These are phyloP conservation scores for Tardiomyces digboiensis DNA, from an alignment of 1,139 yeast genomes.

Conservation along the genomic window DNA sequence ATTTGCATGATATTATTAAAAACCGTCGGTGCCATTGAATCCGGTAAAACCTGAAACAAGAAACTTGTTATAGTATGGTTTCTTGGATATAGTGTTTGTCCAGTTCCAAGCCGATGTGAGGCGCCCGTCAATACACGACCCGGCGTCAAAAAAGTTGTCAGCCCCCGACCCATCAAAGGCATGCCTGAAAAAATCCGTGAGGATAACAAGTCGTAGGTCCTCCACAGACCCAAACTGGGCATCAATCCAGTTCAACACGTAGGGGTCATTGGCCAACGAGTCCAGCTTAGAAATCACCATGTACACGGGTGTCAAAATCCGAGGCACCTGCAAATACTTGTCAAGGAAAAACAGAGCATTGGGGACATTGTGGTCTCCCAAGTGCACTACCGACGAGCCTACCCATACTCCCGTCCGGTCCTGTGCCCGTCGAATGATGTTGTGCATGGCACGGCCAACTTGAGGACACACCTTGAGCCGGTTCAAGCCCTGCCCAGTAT, in stretches of 20 bases:
- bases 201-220: conserved; percentile 40
- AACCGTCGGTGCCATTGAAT: conserved; percentile 63
- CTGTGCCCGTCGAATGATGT: conserved; percentile 51
- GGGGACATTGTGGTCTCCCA: conserved; percentile 75
- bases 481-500: conserved; percentile 72
- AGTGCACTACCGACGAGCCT: conserved; percentile 65
- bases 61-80: conserved; percentile 52
- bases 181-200: conserved; percentile 61
- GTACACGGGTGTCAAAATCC: conserved; percentile 60
- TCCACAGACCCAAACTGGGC: conserved; percentile 46
- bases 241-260: conserved; percentile 39
- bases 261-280: conserved; percentile 38
- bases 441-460: conserved; percentile 58
- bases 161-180: conserved; percentile 76
- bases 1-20: too few relatives aligned
- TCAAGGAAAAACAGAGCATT: conserved; percentile 67
- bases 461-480: conserved; percentile 62
- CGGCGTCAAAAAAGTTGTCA: conserved; percentile 69
- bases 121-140: conserved; percentile 72
- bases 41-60: conserved; percentile 63
- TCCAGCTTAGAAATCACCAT: conserved; percentile 45
- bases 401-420: conserved; percentile 55
- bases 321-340: conserved; percentile 67
- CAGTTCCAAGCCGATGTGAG: conserved; percentile 75
- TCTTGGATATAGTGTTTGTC: conserved; percentile 57